A percentile compares a stretch with the other conserved stretches of the same genome.
These are phyloP conservation scores for Cryptosporidium meleagridis DNA, from an alignment of 169 alveolate genomes.

Conservation along the genomic window DNA sequence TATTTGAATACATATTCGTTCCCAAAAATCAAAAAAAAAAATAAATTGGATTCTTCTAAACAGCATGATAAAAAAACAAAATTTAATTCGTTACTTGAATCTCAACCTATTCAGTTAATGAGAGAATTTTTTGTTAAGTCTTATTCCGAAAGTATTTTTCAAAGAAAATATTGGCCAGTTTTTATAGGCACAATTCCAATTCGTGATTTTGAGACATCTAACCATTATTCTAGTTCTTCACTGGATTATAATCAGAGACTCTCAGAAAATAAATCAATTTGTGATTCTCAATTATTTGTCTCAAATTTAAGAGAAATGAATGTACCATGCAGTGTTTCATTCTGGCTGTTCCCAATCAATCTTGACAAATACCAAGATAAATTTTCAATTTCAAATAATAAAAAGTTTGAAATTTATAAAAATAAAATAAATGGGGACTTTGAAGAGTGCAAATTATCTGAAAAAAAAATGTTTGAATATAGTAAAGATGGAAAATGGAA, in stretches of 20 bases:
- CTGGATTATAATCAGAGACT: neutral
- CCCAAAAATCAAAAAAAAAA: neutral
- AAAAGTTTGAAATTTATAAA: neutral
- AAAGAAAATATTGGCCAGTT: constrained; percentile 77
- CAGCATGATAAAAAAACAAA: neutral
- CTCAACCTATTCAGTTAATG: constrained; percentile 42
- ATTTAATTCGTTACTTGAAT: neutral
- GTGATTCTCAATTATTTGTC: neutral
- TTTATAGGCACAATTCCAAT: constrained; percentile 76
- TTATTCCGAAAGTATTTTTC: neutral
- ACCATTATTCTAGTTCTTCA: neutral
- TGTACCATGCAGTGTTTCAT: constrained; percentile 77
- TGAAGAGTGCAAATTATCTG: neutral
- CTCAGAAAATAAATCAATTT: neutral
- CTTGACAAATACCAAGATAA: neutral
- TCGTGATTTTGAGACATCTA: constrained; percentile 29
- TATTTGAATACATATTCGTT: constrained; percentile 13
- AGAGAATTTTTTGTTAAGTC: constrained; percentile 37
- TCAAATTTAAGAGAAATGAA: constrained; percentile 74
- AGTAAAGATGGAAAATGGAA: constrained; percentile 9
- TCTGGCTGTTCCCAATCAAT: constrained; percentile 72
- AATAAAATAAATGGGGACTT: neutral
- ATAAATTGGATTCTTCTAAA: neutral
- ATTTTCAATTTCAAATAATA: constrained; percentile 30
- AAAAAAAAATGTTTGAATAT: neutral